Evolutionary conservation across 2,329 filamentous ascomycete species (phyloP), one percentile per base, ranked within the genome.

Genomic region (Lachnellula suecica): DNA sequence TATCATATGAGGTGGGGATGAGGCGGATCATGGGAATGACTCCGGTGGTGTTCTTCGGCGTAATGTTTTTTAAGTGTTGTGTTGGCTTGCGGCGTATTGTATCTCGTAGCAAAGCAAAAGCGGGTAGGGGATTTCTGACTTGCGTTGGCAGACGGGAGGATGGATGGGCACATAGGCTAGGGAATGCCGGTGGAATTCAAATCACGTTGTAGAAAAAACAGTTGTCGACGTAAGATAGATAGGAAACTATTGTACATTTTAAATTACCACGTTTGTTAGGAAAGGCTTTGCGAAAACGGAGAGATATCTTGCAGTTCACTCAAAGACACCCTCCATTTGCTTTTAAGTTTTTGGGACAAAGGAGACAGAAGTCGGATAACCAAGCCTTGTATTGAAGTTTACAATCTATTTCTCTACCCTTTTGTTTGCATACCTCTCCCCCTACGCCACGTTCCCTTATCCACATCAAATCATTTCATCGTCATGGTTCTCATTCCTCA

Each of bases 401-500:
- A 43, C 37, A 19, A 9, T 40, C 23, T 43, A 13, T 43, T 6
- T 23, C 3, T n/a, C 22, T 13, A 43, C 13, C 40, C 15, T 8
- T 43, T 43, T 43, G 13, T 43, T 24, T 43, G 8, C 25, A 25
- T 43, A n/a, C 25, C 13, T 22, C 15, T 25, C 22, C 25, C 22
- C 40, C 40, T 44, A 44, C 22, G 22, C 22, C 22, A 24, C 40
- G 40, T 22, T 43, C 20, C 20, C 17, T 24, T 20, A 46, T 23
- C 22, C 37, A 43, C 24, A 23, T 54, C 10, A 49, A 44, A 47
- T 44, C 22, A 41, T 41, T 20, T 31, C 34, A 15, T 50, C 52
- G 44, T 52, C 20, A 25, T 35, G 13, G n/a, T n/a, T 17, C 13
- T 49, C 31, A 45, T 31, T 65, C 64, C 44, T 67, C 64, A 61